These are phyloP conservation scores for Lithospermum erythrorhizon DNA, from an alignment of 257 asterid species.

Conservation along the genomic window DNA sequence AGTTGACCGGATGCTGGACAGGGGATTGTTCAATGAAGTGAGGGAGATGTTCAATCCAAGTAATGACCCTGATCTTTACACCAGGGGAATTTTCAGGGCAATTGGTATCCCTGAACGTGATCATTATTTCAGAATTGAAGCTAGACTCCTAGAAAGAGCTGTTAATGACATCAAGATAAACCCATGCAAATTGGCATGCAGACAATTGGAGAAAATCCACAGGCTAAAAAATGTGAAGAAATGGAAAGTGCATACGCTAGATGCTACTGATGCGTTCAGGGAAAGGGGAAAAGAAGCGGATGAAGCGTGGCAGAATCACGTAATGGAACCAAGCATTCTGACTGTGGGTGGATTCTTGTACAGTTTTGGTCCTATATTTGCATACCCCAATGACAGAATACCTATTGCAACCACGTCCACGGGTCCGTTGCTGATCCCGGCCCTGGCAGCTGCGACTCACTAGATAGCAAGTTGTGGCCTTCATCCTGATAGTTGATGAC, in stretches of 20 bases:
- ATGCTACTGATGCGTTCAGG: conserved; percentile 12
- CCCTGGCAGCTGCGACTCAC: too few relatives aligned
- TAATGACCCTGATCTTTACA: conserved; percentile 1
- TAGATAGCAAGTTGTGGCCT: too few relatives aligned
- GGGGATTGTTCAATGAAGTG: conserved; percentile 11
- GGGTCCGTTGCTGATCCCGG: too few relatives aligned
- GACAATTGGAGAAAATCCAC: conserved; percentile 15
- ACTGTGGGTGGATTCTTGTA: not conserved
- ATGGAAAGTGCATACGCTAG: conserved; percentile 15
- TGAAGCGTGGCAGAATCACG: conserved; percentile 9
- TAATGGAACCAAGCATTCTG: conserved; percentile 5
- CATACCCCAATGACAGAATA: not conserved
- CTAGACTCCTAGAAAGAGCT: conserved; percentile 3
- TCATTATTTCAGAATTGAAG: conserved; percentile 7
- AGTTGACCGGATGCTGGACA: conserved; percentile 14
- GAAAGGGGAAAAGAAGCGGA: not conserved
- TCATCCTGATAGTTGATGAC: too few relatives aligned
- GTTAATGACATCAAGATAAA: conserved; percentile 16
- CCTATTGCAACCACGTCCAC: not conserved
- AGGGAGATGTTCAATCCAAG: conserved; percentile 2
- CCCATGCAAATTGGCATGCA: conserved; percentile 7
- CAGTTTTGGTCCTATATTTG: not conserved
- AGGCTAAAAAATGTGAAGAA: conserved; percentile 3
- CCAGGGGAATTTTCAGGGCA: conserved; percentile 2
- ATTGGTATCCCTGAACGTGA: conserved; percentile 16